These are phyloP conservation scores for Dipodascopsis uninucleata DNA, from an alignment of 805 yeast genomes.

Conservation along the genomic window DNA sequence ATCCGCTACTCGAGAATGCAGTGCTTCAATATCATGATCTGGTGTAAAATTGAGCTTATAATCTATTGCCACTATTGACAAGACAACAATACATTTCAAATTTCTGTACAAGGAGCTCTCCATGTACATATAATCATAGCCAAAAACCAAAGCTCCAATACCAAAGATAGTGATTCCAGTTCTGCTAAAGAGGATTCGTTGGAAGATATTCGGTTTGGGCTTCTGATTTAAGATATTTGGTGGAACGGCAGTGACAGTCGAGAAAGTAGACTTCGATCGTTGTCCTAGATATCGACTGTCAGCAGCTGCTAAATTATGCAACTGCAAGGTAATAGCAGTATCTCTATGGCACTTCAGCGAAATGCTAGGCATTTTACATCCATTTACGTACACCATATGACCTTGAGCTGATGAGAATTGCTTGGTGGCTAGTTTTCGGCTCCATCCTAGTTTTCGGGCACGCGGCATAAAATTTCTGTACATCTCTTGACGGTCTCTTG, in stretches of 20 bases:
- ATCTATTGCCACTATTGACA: slow-evolving; percentile 54
- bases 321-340: no score
- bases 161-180: slow-evolving; percentile 20
- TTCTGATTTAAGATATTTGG: neutral
- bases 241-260: neutral
- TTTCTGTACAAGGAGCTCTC: slow-evolving; percentile 55
- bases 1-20: slow-evolving; percentile 60
- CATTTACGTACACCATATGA: no score
- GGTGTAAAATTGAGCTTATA: slow-evolving; percentile 54
- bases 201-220: slow-evolving; percentile 6
- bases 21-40: slow-evolving; percentile 45
- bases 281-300: no score
- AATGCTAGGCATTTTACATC: no score
- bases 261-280: neutral
- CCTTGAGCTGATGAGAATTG: no score
- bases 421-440: no score
- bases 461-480: no score
- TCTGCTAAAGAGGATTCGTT: slow-evolving; percentile 18
- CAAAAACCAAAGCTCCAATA: slow-evolving; percentile 31
- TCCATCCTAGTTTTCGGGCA: no score
- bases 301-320: no score
- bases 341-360: no score
- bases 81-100: slow-evolving; percentile 46
- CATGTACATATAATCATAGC: slow-evolving; percentile 41
- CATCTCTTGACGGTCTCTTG: no score